phyloP scores from a whole-genome alignment of 1,139 yeast genomes.

The Yarrowia galli region DNA sequence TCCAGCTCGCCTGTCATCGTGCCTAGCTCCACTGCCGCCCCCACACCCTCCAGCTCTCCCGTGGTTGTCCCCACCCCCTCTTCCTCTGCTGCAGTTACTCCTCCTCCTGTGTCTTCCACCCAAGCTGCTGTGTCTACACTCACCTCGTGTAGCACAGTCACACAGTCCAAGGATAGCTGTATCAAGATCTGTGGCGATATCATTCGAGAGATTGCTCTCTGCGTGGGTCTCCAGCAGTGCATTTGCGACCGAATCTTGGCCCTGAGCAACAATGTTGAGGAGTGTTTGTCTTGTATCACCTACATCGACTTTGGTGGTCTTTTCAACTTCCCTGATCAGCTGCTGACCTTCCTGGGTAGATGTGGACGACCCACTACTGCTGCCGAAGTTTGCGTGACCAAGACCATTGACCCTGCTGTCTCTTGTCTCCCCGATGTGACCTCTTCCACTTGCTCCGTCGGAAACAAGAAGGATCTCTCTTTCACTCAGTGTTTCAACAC shows the following conservation, averaged over 20 bases:
- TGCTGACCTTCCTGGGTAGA: constrained; percentile 7
- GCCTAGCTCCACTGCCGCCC: constrained; percentile 1
- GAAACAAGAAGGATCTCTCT: neutral
- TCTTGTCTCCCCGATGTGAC: constrained; percentile 9
- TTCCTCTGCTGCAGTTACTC: neutral
- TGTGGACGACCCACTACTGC: constrained; percentile 15
- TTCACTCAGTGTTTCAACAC: constrained; percentile 6
- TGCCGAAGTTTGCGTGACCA: constrained; percentile 1
- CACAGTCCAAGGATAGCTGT: constrained; percentile 10
- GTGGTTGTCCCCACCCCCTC: neutral
- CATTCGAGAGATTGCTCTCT: constrained; percentile 22
- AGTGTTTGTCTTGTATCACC: constrained; percentile 11
- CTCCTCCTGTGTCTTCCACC: neutral
- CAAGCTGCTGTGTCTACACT: neutral
- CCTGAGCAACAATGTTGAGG: constrained; percentile 4
- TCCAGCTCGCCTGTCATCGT: constrained; percentile 21
- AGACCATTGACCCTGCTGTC: constrained; percentile 16
- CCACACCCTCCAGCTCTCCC: neutral
- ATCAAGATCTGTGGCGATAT: constrained; percentile 22
- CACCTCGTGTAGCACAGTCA: constrained; percentile 8
- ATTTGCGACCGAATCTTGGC: constrained; percentile 11
- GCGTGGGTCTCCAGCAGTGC: constrained; percentile 12
- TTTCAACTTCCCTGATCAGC: constrained; percentile 8
- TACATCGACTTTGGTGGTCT: constrained; percentile 17
- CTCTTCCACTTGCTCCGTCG: constrained; percentile 4